Base-by-base conservation (phyloP, 371 early-diverging fungal species). In the Dinochytrium kinnereticum region DNA sequence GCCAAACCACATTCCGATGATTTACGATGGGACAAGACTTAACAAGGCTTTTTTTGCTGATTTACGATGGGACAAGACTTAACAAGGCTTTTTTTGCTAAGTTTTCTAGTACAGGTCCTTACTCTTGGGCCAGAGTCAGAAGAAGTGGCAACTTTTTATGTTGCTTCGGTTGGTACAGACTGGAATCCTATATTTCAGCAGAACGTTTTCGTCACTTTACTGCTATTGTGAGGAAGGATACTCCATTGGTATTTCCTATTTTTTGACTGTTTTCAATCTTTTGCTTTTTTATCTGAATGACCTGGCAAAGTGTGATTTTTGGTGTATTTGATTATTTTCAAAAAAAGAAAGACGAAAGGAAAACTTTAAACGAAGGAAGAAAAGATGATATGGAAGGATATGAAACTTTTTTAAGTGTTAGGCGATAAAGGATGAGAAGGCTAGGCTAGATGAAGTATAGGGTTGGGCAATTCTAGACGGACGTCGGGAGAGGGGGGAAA, bases 401-500 rank as follows among this genome's bases (percentile, higher is more conserved):
- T 13, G 10, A 15, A 15, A 17, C 31, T 13, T 26, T 37, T 49
- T 59, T 65, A 55, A 17, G 2, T 39, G 30, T 37, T n/a, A 74
- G 84, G 82, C 82, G 72, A 57, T 87, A 39, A 96, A 95, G 78
- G 88, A 91, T 57, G 96, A 94, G 71, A 93, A 91, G 74, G 50
- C 61, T 31, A 81, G 76, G 39, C 50, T 92, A 10, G 97, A 96
- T 44, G 92, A 92, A 24, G 83, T 85, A 19, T 98, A 89, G 75
- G 89, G 92, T 3, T 87, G 81, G 77, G 94, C 94, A 61, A 51
- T 81, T 24, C 80, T 98, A 1, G 95, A 98, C 79, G 96, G 96
- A 0, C 90, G 96, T 44, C 94, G 92, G 75, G 98, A 98, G 97
- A 97, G 81, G 94, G 98, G 33, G 99, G 99, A 50, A 97, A 97